Evolutionary conservation across 192 early-diverging fungal species (phyloP), one percentile per base, ranked within the genome.

Genomic region (Entomortierella beljakovae): DNA sequence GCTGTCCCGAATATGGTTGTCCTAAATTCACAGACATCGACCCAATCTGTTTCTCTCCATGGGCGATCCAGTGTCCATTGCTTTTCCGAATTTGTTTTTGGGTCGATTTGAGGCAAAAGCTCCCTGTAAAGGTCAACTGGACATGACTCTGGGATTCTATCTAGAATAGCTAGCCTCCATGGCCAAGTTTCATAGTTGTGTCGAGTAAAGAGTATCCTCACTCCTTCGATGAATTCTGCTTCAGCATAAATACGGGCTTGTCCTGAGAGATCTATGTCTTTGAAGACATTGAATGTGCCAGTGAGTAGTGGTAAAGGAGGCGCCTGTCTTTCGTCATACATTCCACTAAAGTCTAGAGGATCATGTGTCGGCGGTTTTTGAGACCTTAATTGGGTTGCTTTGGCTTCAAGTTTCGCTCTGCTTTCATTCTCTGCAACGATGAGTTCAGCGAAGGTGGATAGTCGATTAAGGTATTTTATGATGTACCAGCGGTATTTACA

Each of bases 401-500:
- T 69, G 1, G 29, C 64, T 22, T 73, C 80, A 11, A 64, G 61
- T 10, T 15, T 51, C 33, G 34, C 59, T 16, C 67, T 56, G 6
- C 16, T 43, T 3, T 64, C 68, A 48, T 51, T 81, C 57, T 77
- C 80, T 1, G 59, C 70, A 11, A 23, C 31, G 0, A 59, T 51
- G 25, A 94, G 87, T 32, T 87, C 88, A 6, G 82, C 76, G 80
- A 86, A 88, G 0, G 91, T 92, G 6, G 82, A 82, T 40, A 94
- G 62, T 25, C 90, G 80, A 64, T 92, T 89, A 2, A 91, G 57
- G 49, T 90, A 91, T 26, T 90, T 82, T 10, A 93, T 65, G 8
- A 90, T 76, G 38, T 82, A 85, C 62, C 82, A 73, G 7, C 92
- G 81, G 51, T 81, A 85, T 58, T 86, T 59, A 50, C 86, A 81